A percentile compares a stretch with the other conserved stretches of the same genome.
phyloP scores from a whole-genome alignment of 352 stramenopile species.

The Pseudoperonospora humuli region DNA sequence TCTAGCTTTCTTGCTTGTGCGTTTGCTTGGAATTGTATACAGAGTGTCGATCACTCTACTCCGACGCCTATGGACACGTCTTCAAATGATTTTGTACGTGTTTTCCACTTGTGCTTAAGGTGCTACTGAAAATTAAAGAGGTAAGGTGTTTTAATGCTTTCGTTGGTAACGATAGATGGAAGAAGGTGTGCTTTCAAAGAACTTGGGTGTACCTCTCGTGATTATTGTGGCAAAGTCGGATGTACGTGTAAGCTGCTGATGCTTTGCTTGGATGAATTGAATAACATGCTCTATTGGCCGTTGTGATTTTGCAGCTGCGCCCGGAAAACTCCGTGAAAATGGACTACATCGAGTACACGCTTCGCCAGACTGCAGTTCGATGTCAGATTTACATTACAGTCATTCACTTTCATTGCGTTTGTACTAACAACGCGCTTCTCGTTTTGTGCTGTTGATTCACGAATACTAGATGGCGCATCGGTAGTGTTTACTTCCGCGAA shows the following conservation, averaged over 20 bases:
- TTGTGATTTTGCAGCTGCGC: slow-evolving; percentile 30
- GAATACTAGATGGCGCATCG: slow-evolving; percentile 51
- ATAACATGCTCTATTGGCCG: background rate
- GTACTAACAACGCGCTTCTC: slow-evolving; percentile 9
- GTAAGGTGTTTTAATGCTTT: background rate
- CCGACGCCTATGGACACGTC: slow-evolving; percentile 47
- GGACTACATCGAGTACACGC: slow-evolving; percentile 77
- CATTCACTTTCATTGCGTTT: background rate
- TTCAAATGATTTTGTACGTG: slow-evolving; percentile 62
- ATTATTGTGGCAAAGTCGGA: slow-evolving; percentile 73
- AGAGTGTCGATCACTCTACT: slow-evolving; percentile 53
- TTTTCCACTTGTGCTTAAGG: background rate
- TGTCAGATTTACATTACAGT: slow-evolving; percentile 43
- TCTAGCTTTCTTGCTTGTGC: slow-evolving; percentile 1
- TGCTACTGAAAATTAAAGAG: background rate
- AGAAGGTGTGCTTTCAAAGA: slow-evolving; percentile 72
- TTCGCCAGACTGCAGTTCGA: slow-evolving; percentile 71
- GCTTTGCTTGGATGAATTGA: background rate
- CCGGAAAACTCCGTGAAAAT: slow-evolving; percentile 79
- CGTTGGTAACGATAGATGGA: slow-evolving; percentile 35
- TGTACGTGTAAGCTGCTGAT: slow-evolving; percentile 25
- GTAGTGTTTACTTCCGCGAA: slow-evolving; percentile 81
- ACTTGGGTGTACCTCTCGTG: slow-evolving; percentile 65
- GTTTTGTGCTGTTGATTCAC: background rate
- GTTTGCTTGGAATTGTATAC: background rate